Evolutionary conservation across 345 rosid species (phyloP).

Genomic region (Syzygium oleosum): DNA sequence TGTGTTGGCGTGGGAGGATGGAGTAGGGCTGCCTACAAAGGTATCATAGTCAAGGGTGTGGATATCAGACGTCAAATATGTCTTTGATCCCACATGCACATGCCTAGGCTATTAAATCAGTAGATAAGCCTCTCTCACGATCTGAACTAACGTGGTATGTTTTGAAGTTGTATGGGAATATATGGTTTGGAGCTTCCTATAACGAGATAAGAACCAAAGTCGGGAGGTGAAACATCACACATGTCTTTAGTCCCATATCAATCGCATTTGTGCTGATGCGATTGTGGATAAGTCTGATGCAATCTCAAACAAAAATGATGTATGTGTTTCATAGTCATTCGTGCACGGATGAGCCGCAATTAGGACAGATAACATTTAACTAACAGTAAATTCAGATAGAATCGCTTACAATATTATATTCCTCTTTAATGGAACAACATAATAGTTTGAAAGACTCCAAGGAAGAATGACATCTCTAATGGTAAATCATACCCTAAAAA

Average conservation of each 20-base stretch:
- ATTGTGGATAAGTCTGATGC: neutral
- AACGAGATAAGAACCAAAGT: neutral
- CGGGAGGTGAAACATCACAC: fast-evolving
- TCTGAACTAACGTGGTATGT: neutral
- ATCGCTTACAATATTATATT: no score
- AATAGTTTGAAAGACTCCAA: neutral
- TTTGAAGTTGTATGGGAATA: neutral
- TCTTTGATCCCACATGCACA: neutral
- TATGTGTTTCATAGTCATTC: neutral
- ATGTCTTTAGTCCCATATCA: neutral
- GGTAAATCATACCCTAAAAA: neutral
- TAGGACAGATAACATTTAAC: neutral
- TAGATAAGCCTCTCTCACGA: neutral
- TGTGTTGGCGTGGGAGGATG: neutral
- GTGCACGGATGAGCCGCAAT: neutral
- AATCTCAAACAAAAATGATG: neutral
- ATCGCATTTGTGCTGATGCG: neutral
- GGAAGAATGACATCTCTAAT: neutral
- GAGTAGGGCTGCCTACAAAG: neutral
- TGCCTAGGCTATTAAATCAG: neutral
- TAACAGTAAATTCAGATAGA: neutral
- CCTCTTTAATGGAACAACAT: neutral
- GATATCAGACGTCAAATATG: neutral
- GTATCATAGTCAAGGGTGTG: neutral
- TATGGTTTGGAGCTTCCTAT: neutral